Evolutionary conservation across 306 rosid species (phyloP).

Genomic region (Cercis canadensis): DNA sequence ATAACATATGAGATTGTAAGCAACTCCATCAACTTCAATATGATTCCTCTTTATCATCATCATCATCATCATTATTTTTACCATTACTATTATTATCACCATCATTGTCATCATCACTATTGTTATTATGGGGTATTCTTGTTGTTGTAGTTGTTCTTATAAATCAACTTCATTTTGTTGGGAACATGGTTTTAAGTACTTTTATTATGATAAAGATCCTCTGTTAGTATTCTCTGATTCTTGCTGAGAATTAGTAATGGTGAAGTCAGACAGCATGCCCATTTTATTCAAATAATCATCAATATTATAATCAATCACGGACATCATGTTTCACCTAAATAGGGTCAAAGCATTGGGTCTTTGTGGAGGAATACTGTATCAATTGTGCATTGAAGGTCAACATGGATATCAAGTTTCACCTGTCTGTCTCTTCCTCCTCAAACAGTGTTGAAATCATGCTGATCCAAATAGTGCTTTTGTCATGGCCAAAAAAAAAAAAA

Average conservation of each 20-base stretch:
- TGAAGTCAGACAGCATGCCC: neutral
- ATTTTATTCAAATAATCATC: neutral
- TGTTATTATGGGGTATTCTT: no score
- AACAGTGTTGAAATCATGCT: conserved; percentile 14
- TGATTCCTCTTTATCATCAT: conserved; percentile 1
- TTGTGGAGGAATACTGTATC: no score
- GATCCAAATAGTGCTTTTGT: neutral
- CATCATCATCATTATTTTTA: conserved; percentile 1
- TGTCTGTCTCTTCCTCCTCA: no score
- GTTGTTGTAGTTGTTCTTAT: no score
- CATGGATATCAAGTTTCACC: conserved; percentile 13
- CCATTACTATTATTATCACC: conserved; percentile 16
- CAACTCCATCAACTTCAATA: conserved; percentile 30
- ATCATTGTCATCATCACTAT: neutral
- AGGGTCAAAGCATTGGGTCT: no score
- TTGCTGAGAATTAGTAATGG: neutral
- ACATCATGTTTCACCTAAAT: conserved; percentile 15
- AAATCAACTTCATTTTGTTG: neutral
- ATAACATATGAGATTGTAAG: conserved; percentile 77
- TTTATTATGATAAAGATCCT: no score
- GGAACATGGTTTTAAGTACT: neutral
- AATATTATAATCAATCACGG: neutral
- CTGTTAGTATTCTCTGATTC: neutral
- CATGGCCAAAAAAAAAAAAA: no score
- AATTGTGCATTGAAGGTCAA: no score